These are phyloP conservation scores for Periconia sp. DNA, from an alignment of 2,329 filamentous ascomycete genomes.

Conservation along the genomic window DNA sequence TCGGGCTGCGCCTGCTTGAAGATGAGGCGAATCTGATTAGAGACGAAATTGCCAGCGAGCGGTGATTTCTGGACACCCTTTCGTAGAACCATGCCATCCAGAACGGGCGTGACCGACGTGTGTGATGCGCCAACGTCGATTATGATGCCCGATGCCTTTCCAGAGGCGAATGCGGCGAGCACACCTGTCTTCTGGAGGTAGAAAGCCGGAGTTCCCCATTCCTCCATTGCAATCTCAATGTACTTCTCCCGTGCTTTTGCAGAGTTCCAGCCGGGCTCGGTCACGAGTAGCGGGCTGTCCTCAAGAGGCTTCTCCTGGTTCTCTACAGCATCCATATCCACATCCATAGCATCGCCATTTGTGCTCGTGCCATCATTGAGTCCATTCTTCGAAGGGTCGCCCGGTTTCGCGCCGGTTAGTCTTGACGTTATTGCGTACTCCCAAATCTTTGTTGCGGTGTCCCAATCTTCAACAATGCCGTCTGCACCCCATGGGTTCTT, in stretches of 20 bases:
- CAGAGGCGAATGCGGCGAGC: constrained; percentile 87
- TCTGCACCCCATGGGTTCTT: constrained; percentile 91
- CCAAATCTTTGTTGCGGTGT: constrained; percentile 86
- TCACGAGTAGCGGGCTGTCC: constrained; percentile 91
- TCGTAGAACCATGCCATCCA: constrained; percentile 94
- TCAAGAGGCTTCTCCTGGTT: constrained; percentile 75
- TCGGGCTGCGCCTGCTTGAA: constrained; percentile 71
- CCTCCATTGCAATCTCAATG: constrained; percentile 96
- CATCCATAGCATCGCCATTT: constrained; percentile 60
- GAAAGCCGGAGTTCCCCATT: constrained; percentile 93
- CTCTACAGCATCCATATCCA: constrained; percentile 64
- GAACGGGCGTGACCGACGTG: constrained; percentile 86
- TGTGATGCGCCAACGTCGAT: constrained; percentile 90
- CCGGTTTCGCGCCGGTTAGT: constrained; percentile 77
- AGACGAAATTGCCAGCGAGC: constrained; percentile 88
- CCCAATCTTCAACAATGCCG: constrained; percentile 95
- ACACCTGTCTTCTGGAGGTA: constrained; percentile 91
- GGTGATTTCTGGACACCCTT: constrained; percentile 82
- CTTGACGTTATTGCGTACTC: constrained; percentile 90
- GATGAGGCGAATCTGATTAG: constrained; percentile 81
- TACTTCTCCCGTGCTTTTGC: constrained; percentile 88
- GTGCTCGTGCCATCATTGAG: constrained; percentile 71
- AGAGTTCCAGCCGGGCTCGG: constrained; percentile 91
- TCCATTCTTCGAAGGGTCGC: constrained; percentile 75
- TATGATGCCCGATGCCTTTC: constrained; percentile 91